Conservation (phyloP, 768 basidiomycete species). For the Naganishia randhawae region DNA sequence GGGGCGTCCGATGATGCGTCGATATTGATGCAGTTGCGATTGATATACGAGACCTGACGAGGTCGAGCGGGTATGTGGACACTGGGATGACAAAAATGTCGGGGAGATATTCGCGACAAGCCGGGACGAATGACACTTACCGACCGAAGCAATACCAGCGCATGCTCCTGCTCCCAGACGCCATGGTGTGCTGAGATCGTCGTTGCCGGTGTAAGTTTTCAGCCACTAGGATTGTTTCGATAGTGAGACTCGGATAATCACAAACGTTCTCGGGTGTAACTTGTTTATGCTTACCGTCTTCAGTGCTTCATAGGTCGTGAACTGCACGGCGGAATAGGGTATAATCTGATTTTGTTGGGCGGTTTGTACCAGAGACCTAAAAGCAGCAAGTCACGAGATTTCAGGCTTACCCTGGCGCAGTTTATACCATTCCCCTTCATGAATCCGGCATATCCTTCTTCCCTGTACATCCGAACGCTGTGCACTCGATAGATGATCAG, state of each 20-base stretch:
- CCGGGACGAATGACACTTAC: slow-evolving; percentile 56
- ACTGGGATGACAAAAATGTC: slow-evolving; percentile 20
- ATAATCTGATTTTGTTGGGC: too few relatives aligned
- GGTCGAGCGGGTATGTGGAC: slow-evolving; percentile 73
- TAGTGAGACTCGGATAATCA: neutral
- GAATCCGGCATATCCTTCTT: slow-evolving; percentile 87
- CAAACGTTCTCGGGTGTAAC: neutral
- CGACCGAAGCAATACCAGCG: slow-evolving; percentile 91
- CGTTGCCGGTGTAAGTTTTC: slow-evolving; percentile 70
- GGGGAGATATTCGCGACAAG: neutral
- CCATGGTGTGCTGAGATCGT: slow-evolving; percentile 79
- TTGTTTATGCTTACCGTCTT: slow-evolving; percentile 61
- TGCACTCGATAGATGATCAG: slow-evolving; percentile 53
- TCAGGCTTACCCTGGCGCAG: slow-evolving; percentile 40
- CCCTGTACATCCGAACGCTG: slow-evolving; percentile 80
- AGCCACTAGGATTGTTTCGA: slow-evolving; percentile 28
- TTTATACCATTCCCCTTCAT: slow-evolving; percentile 86
- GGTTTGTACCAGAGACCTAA: too few relatives aligned
- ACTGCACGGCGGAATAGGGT: slow-evolving; percentile 65
- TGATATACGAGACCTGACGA: slow-evolving; percentile 84
- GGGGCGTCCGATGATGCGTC: slow-evolving; percentile 22
- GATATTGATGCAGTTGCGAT: slow-evolving; percentile 84
- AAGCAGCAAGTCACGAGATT: slow-evolving; percentile 55
- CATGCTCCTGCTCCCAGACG: slow-evolving; percentile 80
- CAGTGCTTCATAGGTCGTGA: slow-evolving; percentile 72